Evolutionary conservation across 768 basidiomycete species (phyloP).

Genomic region (Cyclocybe cylindracea): DNA sequence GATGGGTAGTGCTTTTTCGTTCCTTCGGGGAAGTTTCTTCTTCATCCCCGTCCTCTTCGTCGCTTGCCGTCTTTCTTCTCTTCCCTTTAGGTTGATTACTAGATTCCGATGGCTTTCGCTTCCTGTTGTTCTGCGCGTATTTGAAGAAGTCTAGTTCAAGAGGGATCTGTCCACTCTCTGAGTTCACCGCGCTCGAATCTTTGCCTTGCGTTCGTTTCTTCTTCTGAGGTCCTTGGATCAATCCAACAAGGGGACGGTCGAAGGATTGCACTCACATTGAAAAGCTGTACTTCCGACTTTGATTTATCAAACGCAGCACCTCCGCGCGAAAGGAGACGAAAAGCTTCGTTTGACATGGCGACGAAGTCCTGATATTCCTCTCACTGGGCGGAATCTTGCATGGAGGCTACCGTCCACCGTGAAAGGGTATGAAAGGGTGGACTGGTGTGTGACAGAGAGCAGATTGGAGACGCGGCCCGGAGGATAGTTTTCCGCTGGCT

Average conservation of each 20-base stretch:
- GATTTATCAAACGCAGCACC: conserved; percentile 86
- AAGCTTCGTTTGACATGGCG: conserved; percentile 57
- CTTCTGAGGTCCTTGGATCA: neutral
- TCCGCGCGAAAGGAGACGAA: conserved; percentile 87
- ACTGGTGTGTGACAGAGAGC: neutral
- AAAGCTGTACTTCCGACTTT: conserved; percentile 67
- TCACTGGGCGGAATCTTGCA: neutral
- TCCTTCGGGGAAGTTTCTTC: conserved; percentile 8
- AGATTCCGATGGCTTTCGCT: conserved; percentile 44
- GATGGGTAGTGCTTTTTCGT: conserved; percentile 36
- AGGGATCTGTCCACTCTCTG: conserved; percentile 54
- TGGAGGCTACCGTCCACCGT: no score
- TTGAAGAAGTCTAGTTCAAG: conserved; percentile 91
- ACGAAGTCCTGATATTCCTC: neutral
- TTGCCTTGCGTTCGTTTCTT: conserved; percentile 9
- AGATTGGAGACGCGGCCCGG: no score
- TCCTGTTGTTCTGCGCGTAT: conserved; percentile 60
- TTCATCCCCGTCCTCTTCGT: conserved; percentile 26
- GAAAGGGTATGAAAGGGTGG: neutral
- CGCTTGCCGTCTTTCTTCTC: conserved; percentile 31
- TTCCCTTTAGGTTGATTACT: conserved; percentile 27
- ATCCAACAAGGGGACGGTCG: neutral
- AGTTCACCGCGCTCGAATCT: conserved; percentile 5
- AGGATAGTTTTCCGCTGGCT: no score
- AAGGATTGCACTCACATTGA: conserved; percentile 50